phyloP scores from a whole-genome alignment of 176 grass and related monocot genomes.

The Aegilops longissima region DNA sequence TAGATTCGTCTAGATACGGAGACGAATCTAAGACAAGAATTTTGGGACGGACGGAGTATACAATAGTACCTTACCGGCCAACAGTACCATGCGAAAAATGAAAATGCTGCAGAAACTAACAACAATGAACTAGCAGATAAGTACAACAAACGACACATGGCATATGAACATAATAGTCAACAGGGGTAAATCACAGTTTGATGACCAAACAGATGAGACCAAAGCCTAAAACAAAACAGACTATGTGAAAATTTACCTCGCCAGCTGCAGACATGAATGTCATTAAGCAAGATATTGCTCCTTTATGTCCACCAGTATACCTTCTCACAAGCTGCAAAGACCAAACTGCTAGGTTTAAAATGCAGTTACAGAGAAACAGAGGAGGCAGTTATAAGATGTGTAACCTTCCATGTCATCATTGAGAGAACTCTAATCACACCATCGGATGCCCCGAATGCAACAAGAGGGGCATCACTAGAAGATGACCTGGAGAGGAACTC shows the following conservation, averaged over 20 bases:
- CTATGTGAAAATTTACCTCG: constrained; percentile 57
- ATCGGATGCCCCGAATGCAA: constrained; percentile 95
- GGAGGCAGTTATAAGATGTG: constrained; percentile 1
- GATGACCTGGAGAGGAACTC: constrained; percentile 88
- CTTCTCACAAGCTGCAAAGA: constrained; percentile 83
- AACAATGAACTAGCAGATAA: constrained; percentile 21
- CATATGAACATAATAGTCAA: constrained; percentile 19
- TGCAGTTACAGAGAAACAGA: constrained; percentile 30
- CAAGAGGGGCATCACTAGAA: constrained; percentile 88
- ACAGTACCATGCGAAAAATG: constrained; percentile 10
- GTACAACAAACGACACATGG: constrained; percentile 6
- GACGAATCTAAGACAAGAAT: too few species aligned
- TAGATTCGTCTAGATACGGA: too few species aligned
- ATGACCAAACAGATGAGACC: constrained; percentile 10
- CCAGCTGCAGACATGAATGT: constrained; percentile 87
- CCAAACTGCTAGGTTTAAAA: constrained; percentile 29
- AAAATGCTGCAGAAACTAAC: constrained; percentile 16
- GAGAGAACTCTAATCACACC: constrained; percentile 98
- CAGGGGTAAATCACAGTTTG: neutral
- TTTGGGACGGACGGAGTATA: neutral
- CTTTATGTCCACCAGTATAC: constrained; percentile 99
- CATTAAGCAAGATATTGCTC: constrained; percentile 94
- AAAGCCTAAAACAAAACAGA: constrained; percentile 15
- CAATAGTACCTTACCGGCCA: neutral
- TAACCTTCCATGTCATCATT: constrained; percentile 99